These are phyloP conservation scores for Gelatoporia subvermispora DNA, from an alignment of 768 basidiomycete genomes.

Conservation along the genomic window DNA sequence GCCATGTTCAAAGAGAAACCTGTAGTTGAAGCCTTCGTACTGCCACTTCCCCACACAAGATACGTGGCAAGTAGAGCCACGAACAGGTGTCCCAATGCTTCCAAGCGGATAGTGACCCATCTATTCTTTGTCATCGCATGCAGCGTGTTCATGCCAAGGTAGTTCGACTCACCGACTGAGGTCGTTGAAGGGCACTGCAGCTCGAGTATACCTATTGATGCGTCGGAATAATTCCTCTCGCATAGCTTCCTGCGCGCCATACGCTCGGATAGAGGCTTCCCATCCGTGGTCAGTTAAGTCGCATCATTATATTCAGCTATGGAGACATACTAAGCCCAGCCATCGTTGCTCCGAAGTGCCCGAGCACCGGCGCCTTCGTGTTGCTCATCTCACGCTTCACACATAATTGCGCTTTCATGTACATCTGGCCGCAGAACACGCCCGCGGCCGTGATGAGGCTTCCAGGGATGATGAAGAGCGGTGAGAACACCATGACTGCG, in stretches of 20 bases:
- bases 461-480: conserved; percentile 36
- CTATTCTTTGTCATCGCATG: too few relatives aligned
- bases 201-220: conserved; percentile 41
- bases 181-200: conserved; percentile 38
- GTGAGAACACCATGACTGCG: conserved; percentile 35
- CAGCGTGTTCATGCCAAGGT: too few relatives aligned
- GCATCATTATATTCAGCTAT: background rate
- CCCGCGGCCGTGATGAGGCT: conserved; percentile 31
- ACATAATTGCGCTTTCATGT: conserved; percentile 50
- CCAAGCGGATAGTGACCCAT: conserved; percentile 46
- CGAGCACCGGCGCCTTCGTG: conserved; percentile 42
- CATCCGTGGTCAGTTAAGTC: background rate
- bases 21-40: conserved; percentile 34
- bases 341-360: conserved; percentile 49
- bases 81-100: conserved; percentile 53
- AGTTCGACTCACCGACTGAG: conserved; percentile 27
- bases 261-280: conserved; percentile 46
- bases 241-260: conserved; percentile 43
- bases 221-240: conserved; percentile 34
- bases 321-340: conserved; percentile 36
- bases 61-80: conserved; percentile 51
- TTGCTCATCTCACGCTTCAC: conserved; percentile 54
- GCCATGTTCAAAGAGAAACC: conserved; percentile 58
- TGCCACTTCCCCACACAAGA: conserved; percentile 41
- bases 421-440: conserved; percentile 38